Base-by-base conservation (phyloP, 2,329 filamentous ascomycete species). In the Karstenula rhodostoma region DNA sequence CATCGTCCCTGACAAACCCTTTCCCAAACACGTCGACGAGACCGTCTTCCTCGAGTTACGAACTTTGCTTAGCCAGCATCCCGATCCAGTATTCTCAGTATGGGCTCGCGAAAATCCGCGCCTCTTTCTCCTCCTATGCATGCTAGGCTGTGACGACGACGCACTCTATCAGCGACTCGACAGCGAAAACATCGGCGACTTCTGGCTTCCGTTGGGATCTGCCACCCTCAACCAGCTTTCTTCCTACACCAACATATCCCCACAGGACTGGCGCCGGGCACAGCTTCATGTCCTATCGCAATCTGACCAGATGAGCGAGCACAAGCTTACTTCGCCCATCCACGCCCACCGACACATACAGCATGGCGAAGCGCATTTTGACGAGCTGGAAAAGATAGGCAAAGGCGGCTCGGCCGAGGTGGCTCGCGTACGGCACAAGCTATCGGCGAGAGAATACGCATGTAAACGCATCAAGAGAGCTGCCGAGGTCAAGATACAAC, bases 61-160 rank as follows among this genome's bases (percentile, higher is more conserved):
- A 25, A 49, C 56, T 12, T 48, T 60, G 27, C 62, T 69, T 33
- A 40, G 3, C 23, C 58, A 60, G 27, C 67, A 69, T 47, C 65
- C 67, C 13, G 64, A 67, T 40, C 43, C 47, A 7, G 25, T 44
- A 1, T 33, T 67, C 22, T 46, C 42, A 13, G 19, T 40, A 58
- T 67, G 67, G 67, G 57, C 46, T 23, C 33, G 43, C 58, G 52
- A 61, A 1, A 63, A 60, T 10, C 67, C 67, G 2, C 59, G 67
- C 15, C 57, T 63, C 13, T 69, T 66, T 56, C 62, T 60, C 12
- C 60, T 69, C n/a, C 53, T 69, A 25, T 63, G 65, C 29, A 67
- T 69, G 61, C 63, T 67, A 33, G 67, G 59, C 49, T 61, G 61
- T 59, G 60, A 62, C 32, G 49, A 61, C 23, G 59, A 67, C 22